Conservation (phyloP, 23 red algal species). For the Pyropia yezoensis region DNA sequence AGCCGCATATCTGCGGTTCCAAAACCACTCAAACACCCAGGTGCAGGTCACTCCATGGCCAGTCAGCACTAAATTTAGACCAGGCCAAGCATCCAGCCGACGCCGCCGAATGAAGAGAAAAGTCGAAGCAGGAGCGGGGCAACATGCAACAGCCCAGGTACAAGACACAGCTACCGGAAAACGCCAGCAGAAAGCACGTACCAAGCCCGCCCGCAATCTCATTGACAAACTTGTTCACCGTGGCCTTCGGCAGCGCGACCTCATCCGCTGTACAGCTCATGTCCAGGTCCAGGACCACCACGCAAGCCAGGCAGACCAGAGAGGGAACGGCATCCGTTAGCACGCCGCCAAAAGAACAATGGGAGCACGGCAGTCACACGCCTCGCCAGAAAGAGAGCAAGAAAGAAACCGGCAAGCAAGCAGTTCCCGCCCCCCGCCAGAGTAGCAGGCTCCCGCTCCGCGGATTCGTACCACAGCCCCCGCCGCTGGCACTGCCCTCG, state of each 20-base stretch:
- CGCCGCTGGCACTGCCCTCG: no score
- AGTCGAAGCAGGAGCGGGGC: not conserved
- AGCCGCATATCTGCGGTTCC: slow-evolving; percentile 34
- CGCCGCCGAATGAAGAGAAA: not conserved
- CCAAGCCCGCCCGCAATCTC: slow-evolving; percentile 37
- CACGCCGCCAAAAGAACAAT: not conserved
- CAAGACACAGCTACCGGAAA: not conserved
- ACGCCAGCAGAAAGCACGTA: slow-evolving; percentile 1
- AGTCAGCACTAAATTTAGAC: not conserved
- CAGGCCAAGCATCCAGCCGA: no score
- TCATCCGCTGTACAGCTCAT: slow-evolving; percentile 7
- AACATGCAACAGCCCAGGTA: not conserved
- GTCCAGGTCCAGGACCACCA: not conserved
- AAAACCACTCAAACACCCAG: not conserved
- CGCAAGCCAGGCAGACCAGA: not conserved
- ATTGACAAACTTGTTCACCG: slow-evolving; percentile 94
- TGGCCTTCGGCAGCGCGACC: slow-evolving; percentile 83
- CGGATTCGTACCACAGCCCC: no score
- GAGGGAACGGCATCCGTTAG: not conserved
- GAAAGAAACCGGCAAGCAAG: not conserved
- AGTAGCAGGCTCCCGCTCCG: no score
- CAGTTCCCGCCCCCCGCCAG: no score
- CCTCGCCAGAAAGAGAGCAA: not conserved
- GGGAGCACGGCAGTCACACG: not conserved
- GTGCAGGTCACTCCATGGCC: not conserved